Conservation (phyloP, 768 basidiomycete species). For the Psilocybe cubensis region DNA sequence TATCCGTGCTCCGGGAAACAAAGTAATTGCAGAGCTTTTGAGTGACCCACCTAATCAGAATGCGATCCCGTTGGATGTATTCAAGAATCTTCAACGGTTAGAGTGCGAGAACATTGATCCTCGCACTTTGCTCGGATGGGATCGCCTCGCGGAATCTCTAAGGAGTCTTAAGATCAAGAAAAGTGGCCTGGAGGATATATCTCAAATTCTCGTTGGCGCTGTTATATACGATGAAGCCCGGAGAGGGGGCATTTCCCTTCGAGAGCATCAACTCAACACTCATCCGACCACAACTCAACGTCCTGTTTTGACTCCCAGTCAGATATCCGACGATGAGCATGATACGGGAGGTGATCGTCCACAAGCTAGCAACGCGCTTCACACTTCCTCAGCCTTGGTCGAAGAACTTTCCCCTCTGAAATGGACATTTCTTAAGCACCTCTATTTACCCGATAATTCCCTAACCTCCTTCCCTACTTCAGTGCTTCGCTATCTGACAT, state of each 20-base stretch:
- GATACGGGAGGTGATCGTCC: background rate
- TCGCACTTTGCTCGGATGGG: slow-evolving; percentile 82
- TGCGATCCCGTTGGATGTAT: slow-evolving; percentile 79
- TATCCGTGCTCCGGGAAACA: slow-evolving; percentile 65
- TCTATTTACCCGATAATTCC: slow-evolving; percentile 80
- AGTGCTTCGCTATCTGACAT: slow-evolving; percentile 65
- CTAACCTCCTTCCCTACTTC: slow-evolving; percentile 80
- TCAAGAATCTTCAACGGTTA: slow-evolving; percentile 82
- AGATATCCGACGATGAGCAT: slow-evolving; percentile 14
- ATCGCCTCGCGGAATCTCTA: slow-evolving; percentile 69
- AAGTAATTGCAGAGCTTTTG: slow-evolving; percentile 68
- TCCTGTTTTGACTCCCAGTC: slow-evolving; percentile 6
- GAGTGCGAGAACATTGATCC: slow-evolving; percentile 85
- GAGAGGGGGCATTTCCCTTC: slow-evolving; percentile 56
- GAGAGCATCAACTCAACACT: slow-evolving; percentile 41
- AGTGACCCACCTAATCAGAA: slow-evolving; percentile 72
- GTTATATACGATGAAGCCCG: slow-evolving; percentile 80
- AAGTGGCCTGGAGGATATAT: slow-evolving; percentile 82
- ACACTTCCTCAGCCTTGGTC: slow-evolving; percentile 27
- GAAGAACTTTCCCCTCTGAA: slow-evolving; percentile 55
- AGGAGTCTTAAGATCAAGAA: slow-evolving; percentile 75
- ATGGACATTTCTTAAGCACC: slow-evolving; percentile 77
- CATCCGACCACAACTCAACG: slow-evolving; percentile 36
- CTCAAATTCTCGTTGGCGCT: slow-evolving; percentile 75
- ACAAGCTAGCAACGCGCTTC: slow-evolving; percentile 16